A percentile compares a stretch with the other conserved stretches of the same genome.
phyloP scores from a whole-genome alignment of 192 early-diverging fungal species.

The Coemansia furcata region DNA sequence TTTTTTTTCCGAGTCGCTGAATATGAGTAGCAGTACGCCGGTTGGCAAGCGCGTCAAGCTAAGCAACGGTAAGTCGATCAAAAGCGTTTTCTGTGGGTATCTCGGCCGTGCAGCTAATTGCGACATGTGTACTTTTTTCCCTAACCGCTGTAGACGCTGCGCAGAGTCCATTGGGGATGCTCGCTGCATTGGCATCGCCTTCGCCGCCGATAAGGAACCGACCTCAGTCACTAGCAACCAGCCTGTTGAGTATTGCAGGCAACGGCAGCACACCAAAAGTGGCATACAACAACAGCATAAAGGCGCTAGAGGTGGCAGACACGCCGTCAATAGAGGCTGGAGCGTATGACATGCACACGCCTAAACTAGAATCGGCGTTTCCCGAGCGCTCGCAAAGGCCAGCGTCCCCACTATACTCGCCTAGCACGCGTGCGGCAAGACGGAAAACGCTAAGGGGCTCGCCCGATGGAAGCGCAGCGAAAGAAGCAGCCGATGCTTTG shows the following conservation, averaged over 20 bases:
- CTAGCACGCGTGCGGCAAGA: constrained; percentile 41
- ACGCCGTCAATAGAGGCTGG: constrained; percentile 4
- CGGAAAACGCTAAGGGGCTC: constrained; percentile 9
- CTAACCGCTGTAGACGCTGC: constrained; percentile 13
- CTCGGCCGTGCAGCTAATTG: background rate
- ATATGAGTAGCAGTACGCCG: constrained; percentile 14
- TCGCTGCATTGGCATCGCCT: constrained; percentile 46
- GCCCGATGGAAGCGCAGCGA: background rate
- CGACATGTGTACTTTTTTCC: background rate
- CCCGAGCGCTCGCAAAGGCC: constrained; percentile 8
- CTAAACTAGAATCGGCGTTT: background rate
- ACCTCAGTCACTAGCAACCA: background rate
- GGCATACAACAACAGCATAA: background rate
- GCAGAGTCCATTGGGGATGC: constrained; percentile 38
- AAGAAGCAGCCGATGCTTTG: background rate
- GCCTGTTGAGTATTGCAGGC: background rate
- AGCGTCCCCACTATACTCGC: constrained; percentile 32
- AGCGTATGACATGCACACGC: background rate
- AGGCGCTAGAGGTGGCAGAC: background rate
- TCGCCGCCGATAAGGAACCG: constrained; percentile 9
- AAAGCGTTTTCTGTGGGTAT: background rate
- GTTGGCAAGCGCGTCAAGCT: constrained; percentile 12
- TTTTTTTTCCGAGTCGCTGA: background rate
- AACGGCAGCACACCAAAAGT: background rate
- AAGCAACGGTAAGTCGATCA: background rate